Evolutionary conservation across 169 alveolate genomes (phyloP).

Genomic region (Neospora caninum): DNA sequence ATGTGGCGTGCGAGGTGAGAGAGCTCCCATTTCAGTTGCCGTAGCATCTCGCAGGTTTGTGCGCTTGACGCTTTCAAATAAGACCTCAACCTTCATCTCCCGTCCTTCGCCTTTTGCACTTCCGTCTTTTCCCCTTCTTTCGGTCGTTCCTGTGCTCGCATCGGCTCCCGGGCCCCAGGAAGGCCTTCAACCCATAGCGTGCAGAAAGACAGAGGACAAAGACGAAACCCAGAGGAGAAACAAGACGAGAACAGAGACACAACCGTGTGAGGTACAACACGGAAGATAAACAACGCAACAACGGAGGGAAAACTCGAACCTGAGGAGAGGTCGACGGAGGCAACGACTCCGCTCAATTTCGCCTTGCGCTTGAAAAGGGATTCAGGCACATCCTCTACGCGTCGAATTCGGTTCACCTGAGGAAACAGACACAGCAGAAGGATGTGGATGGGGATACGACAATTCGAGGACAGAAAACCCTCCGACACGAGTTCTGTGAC

Average conservation of each 20-base stretch:
- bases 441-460: too few relatives aligned
- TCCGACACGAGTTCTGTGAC: conserved; percentile 64
- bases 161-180: too few relatives aligned
- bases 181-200: too few relatives aligned
- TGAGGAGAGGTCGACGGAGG: neutral
- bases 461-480: too few relatives aligned
- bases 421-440: neutral
- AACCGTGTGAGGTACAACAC: neutral
- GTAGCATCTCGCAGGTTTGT: too few relatives aligned
- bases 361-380: neutral
- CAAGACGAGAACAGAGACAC: neutral
- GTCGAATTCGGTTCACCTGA: conserved; percentile 1
- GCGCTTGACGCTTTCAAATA: too few relatives aligned
- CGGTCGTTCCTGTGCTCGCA: too few relatives aligned
- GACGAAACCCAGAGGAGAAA: neutral
- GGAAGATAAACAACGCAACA: too few relatives aligned
- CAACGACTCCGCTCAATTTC: neutral
- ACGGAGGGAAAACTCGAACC: neutral
- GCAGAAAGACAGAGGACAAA: neutral
- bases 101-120: neutral
- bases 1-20: too few relatives aligned
- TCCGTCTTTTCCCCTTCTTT: too few relatives aligned
- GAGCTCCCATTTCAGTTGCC: too few relatives aligned
- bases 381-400: neutral
- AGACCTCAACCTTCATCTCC: neutral